phyloP scores from a whole-genome alignment of 306 rosid species.

The Cicer arietinum region DNA sequence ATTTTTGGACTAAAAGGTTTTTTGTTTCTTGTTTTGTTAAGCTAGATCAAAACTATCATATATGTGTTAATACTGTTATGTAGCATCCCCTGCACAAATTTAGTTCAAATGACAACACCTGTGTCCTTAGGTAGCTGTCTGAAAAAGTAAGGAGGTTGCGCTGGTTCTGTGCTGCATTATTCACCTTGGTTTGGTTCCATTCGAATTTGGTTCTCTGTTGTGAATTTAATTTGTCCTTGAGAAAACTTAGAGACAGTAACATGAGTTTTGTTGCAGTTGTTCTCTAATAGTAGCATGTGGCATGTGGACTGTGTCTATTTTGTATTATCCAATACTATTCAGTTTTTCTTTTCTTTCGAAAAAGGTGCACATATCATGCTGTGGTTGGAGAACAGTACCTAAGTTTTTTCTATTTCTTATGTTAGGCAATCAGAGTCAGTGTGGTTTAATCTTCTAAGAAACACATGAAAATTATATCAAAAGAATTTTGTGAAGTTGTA shows the following conservation, averaged over 20 bases:
- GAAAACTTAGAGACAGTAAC: background rate
- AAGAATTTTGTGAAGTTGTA: too few relatives aligned
- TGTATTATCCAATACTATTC: background rate
- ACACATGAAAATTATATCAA: background rate
- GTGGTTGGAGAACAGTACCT: background rate
- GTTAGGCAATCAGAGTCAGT: background rate
- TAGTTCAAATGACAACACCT: slow-evolving; percentile 28
- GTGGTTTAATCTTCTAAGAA: background rate
- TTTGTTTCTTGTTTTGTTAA: background rate
- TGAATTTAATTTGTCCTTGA: background rate
- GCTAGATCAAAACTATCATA: slow-evolving; percentile 38
- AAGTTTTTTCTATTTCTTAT: background rate
- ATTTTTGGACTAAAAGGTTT: slow-evolving; percentile 30
- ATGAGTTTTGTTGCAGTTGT: background rate
- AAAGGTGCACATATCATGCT: background rate
- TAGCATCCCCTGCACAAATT: slow-evolving; percentile 14
- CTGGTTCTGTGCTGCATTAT: slow-evolving; percentile 34
- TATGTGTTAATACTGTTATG: slow-evolving; percentile 35
- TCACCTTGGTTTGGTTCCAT: background rate
- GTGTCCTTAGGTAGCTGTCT: slow-evolving; percentile 17
- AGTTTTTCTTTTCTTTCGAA: background rate
- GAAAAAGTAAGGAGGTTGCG: slow-evolving; percentile 21
- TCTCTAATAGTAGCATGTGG: background rate
- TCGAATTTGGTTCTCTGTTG: background rate
- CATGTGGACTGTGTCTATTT: background rate